Evolutionary conservation across 805 yeast species (phyloP).

Genomic region (Kodamaea fukazawae): DNA sequence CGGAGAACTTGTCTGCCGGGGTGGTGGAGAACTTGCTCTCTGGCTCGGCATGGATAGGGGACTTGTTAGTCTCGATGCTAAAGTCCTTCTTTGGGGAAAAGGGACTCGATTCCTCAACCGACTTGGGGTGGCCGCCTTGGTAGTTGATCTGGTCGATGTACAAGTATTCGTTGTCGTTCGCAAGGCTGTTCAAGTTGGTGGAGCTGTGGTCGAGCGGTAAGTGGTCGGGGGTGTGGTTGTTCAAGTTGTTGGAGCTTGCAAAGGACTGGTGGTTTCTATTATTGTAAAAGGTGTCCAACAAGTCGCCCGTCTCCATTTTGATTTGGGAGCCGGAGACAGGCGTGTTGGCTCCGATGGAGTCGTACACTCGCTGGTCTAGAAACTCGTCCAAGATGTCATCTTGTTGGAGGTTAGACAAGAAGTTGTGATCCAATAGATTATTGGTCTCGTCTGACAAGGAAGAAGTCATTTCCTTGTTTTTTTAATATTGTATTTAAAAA

Average conservation of each 20-base stretch:
- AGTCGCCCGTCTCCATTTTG: slow-evolving; percentile 13
- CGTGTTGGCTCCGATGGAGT: slow-evolving; percentile 23
- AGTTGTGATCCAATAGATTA: slow-evolving; percentile 21
- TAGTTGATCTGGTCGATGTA: slow-evolving; percentile 19
- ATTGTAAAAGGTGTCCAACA: slow-evolving; percentile 18
- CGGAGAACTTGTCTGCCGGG: slow-evolving; percentile 15
- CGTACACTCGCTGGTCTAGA: slow-evolving; percentile 51
- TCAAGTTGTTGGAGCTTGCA: slow-evolving; percentile 3
- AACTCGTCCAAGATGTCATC: slow-evolving; percentile 54
- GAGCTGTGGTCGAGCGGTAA: background rate
- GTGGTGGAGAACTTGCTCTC: background rate
- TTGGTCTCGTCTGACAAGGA: slow-evolving; percentile 22
- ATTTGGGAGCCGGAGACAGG: slow-evolving; percentile 14
- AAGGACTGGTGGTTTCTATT: background rate
- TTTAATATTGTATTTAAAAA: background rate
- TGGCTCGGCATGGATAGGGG: background rate
- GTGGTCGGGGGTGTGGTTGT: slow-evolving; percentile 1
- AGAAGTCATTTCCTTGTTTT: slow-evolving; percentile 15
- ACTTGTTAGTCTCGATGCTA: too few species aligned
- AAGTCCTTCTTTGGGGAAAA: too few species aligned
- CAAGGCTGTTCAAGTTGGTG: slow-evolving; percentile 5
- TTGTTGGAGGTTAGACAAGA: slow-evolving; percentile 18
- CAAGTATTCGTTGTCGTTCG: slow-evolving; percentile 18
- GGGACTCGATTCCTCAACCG: background rate
- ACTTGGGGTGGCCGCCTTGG: slow-evolving; percentile 1